phyloP scores from a whole-genome alignment of 2,329 filamentous ascomycete genomes.

The Grosmannia clavigera region DNA sequence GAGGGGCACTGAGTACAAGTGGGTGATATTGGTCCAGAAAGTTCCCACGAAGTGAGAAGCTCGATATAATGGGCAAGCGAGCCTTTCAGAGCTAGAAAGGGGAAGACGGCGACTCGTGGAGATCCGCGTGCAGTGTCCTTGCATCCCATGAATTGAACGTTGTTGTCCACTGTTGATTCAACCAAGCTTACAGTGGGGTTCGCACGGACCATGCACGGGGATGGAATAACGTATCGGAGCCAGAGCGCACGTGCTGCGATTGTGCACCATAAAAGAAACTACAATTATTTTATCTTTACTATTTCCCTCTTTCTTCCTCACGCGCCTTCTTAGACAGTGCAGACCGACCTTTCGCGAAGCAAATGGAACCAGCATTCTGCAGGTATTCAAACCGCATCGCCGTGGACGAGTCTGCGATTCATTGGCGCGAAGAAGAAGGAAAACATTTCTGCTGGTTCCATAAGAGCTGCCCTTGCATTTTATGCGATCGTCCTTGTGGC shows the following conservation, averaged over 20 bases:
- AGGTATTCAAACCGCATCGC: constrained; percentile 38
- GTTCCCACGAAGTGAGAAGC: background rate
- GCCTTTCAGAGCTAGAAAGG: background rate
- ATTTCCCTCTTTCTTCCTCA: background rate
- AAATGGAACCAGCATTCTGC: constrained; percentile 56
- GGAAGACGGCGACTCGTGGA: background rate
- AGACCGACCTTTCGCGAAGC: constrained; percentile 49
- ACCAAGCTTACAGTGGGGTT: background rate
- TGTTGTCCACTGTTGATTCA: background rate
- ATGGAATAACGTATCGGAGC: constrained; percentile 2
- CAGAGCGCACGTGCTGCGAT: background rate
- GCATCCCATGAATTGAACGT: background rate
- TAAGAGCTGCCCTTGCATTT: constrained; percentile 46
- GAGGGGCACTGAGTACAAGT: background rate
- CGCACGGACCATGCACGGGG: background rate
- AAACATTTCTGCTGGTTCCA: constrained; percentile 31
- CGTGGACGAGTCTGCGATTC: constrained; percentile 54
- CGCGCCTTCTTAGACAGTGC: constrained; percentile 57
- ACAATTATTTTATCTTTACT: background rate
- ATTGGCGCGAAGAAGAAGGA: constrained; percentile 40
- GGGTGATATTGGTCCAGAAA: background rate
- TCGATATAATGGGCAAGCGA: background rate
- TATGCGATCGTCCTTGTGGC: constrained; percentile 16
- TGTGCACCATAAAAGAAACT: background rate
- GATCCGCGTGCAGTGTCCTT: background rate